Evolutionary conservation across 2,329 filamentous ascomycete species (phyloP).

Genomic region (Chalara sp.): DNA sequence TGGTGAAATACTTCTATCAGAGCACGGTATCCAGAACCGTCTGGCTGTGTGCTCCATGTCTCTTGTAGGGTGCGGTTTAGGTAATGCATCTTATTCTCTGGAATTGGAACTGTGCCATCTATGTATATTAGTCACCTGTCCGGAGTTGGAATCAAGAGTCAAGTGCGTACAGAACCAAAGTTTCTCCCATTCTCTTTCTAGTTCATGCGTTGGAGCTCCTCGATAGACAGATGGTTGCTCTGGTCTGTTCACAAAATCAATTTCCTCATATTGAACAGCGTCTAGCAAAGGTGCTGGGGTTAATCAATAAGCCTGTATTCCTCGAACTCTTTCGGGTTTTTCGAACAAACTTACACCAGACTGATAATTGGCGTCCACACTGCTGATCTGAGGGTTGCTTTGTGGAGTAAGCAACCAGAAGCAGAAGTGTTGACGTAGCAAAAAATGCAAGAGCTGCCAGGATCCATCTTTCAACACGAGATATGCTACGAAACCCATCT

Average conservation of each 20-base stretch:
- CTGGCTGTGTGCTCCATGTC: too few relatives aligned
- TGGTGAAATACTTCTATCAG: too few relatives aligned
- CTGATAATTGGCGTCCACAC: not conserved
- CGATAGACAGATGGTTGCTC: conserved; percentile 1
- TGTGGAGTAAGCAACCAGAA: not conserved
- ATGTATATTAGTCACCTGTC: too few relatives aligned
- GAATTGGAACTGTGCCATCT: too few relatives aligned
- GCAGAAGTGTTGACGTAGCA: too few relatives aligned
- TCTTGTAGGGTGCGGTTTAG: too few relatives aligned
- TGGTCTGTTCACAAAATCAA: not conserved
- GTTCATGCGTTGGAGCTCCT: conserved; percentile 2
- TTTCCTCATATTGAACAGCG: not conserved
- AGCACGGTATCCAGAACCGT: too few relatives aligned
- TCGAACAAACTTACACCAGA: not conserved
- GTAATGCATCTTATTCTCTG: too few relatives aligned
- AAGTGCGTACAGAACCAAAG: conserved; percentile 2
- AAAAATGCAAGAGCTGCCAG: too few relatives aligned
- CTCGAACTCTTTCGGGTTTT: not conserved
- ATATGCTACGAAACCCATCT: too few relatives aligned
- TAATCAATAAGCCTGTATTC: not conserved
- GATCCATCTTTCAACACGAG: too few relatives aligned
- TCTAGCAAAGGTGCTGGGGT: not conserved
- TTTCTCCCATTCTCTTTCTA: conserved; percentile 1
- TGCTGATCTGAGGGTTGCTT: not conserved
- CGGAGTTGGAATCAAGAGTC: too few relatives aligned